Evolutionary conservation across 805 yeast species (phyloP), one percentile per base, ranked within the genome.

Genomic region (Saturnispora sanitii): DNA sequence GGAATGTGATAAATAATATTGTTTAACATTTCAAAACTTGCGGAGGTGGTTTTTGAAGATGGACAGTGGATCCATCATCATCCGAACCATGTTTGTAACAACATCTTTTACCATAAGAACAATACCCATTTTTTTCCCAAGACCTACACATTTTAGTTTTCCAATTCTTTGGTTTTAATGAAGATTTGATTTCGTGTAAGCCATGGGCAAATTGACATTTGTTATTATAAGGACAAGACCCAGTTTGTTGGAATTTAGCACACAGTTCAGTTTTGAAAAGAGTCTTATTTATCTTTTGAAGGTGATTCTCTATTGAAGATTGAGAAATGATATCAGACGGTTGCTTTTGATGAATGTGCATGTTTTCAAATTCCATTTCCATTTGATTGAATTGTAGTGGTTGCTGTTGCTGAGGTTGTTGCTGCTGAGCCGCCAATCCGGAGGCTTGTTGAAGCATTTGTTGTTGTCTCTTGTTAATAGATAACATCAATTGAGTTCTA

Each of bases 121-220:
- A 87, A 35, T 73, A 65, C 12, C 96, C 96, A 34, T 70, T 71
- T 54, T 79, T 80, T 18, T 76, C 55, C 95, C 95, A 87, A 58
- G 87, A 87, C 47, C 78, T 81, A 65, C 96, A 87, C 13, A 88
- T 82, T 64, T 87, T 87, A 12, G 95, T 83, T 56, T 94, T 77
- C 82, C 90, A 87, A 55, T 86, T 87, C 41, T 79, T 75, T 9
- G 87, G 79, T 45, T 90, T 70, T 45, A 77, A 79, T 34, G 85
- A 78, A 11, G 61, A 50, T 58, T 84, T 84, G 51, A 87, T 66
- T 59, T 87, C 96, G 41, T 71, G 64, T 30, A 73, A 68, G 16
- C 96, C 96, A 56, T 87, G 96, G 5, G 96, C 96, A 69, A 87
- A 87, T 64, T 87, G 96, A 60, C 96, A 87, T 65, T 87, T 87